phyloP scores from a whole-genome alignment of 2,329 filamentous ascomycete genomes.

The Curvularia eragrostidis region DNA sequence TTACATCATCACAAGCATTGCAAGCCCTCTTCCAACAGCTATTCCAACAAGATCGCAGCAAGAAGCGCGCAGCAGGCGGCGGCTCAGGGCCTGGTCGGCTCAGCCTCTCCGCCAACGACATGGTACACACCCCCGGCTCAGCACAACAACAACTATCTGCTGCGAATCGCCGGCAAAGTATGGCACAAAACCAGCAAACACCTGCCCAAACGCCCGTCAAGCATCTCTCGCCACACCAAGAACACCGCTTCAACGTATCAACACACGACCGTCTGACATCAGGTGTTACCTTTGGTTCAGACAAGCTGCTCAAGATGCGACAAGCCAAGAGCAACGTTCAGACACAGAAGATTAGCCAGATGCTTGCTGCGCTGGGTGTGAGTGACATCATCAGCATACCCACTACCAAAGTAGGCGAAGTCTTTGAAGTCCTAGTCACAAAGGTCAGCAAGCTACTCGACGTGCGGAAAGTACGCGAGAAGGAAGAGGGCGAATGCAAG shows the following conservation, averaged over 20 bases:
- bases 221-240: conserved; percentile 73
- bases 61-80: conserved; percentile 71
- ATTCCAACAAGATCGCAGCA: conserved; percentile 81
- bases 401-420: conserved; percentile 72
- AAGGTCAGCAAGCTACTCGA: conserved; percentile 74
- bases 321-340: conserved; percentile 78
- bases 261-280: conserved; percentile 84
- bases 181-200: conserved; percentile 43
- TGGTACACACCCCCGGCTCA: conserved; percentile 45
- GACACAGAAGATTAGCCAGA: conserved; percentile 75
- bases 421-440: conserved; percentile 74
- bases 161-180: conserved; percentile 45
- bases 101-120: conserved; percentile 46
- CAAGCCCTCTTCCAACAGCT: conserved; percentile 82
- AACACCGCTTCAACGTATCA: conserved; percentile 81
- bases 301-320: conserved; percentile 79
- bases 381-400: conserved; percentile 74
- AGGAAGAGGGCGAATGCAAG: conserved; percentile 70
- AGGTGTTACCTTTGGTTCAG: conserved; percentile 88
- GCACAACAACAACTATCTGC: conserved; percentile 38
- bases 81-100: conserved; percentile 46
- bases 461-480: conserved; percentile 75
- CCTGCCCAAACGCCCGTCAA: conserved; percentile 50
- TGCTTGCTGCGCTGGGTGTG: conserved; percentile 74
- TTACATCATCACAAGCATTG: conserved; percentile 81